These are phyloP conservation scores for Casuarina glauca DNA, from an alignment of 306 rosid species.

Conservation along the genomic window DNA sequence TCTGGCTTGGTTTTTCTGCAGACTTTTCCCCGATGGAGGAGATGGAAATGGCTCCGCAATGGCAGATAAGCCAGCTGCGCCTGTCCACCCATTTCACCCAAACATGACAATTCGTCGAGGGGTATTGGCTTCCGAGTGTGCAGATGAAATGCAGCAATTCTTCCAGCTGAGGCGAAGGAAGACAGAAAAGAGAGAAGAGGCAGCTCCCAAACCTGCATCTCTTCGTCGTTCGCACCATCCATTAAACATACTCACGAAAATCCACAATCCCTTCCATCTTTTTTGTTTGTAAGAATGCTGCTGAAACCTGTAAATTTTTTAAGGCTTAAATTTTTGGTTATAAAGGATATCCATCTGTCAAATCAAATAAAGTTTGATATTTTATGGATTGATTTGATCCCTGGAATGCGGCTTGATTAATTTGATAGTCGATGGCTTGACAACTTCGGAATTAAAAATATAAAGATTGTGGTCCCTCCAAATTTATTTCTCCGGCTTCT, in stretches of 20 bases:
- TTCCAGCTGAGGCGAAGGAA: slow-evolving; percentile 77
- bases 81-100: slow-evolving; percentile 95
- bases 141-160: slow-evolving; percentile 90
- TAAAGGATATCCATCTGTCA: neutral
- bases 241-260: slow-evolving; percentile 59
- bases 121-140: slow-evolving; percentile 70
- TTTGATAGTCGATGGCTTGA: neutral
- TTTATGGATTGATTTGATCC: neutral
- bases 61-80: slow-evolving; percentile 61
- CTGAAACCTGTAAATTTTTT: neutral
- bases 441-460: neutral
- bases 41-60: slow-evolving; percentile 43
- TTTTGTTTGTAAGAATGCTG: slow-evolving; percentile 52
- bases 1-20: slow-evolving; percentile 23
- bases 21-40: slow-evolving; percentile 76
- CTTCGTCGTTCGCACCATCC: slow-evolving; percentile 50
- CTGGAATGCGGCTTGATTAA: neutral
- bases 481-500: no score
- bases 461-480: no score
- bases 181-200: slow-evolving; percentile 48
- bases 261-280: slow-evolving; percentile 77
- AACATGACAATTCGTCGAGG: slow-evolving; percentile 75
- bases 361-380: neutral
- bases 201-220: slow-evolving; percentile 34
- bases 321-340: slow-evolving; percentile 3